Evolutionary conservation across 805 yeast species (phyloP).

Genomic region (Saccharomycopsis sp.): DNA sequence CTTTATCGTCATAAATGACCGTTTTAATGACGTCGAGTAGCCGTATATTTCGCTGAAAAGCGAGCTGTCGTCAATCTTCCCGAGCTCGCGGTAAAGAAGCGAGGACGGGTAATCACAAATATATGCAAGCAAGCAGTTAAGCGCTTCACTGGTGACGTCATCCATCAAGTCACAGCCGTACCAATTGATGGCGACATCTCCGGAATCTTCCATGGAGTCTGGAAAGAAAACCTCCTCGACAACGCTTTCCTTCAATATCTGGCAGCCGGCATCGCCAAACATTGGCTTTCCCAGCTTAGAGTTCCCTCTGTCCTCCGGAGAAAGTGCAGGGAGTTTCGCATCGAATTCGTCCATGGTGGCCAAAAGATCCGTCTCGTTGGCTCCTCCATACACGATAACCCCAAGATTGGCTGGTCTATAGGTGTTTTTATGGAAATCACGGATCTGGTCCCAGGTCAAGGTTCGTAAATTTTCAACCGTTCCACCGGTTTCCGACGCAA

Average conservation of each 20-base stretch:
- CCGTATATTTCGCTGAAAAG: not conserved
- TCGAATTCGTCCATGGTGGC: constrained; percentile 58
- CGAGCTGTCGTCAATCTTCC: constrained; percentile 75
- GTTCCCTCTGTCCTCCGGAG: constrained; percentile 6
- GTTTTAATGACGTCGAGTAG: not conserved
- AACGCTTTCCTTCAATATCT: constrained; percentile 30
- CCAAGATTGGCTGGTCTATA: constrained; percentile 84
- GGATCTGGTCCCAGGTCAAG: constrained; percentile 66
- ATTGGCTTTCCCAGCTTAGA: constrained; percentile 27
- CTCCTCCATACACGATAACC: constrained; percentile 77
- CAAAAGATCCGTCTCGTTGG: constrained; percentile 69
- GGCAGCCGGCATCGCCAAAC: constrained; percentile 36
- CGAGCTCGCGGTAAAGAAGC: constrained; percentile 59
- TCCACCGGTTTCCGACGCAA: constrained; percentile 93
- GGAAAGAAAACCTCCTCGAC: constrained; percentile 67
- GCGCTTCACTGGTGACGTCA: constrained; percentile 52
- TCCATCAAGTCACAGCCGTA: constrained; percentile 66
- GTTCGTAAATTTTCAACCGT: constrained; percentile 67
- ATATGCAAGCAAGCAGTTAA: constrained; percentile 66
- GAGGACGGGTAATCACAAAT: constrained; percentile 75
- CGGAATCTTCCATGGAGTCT: constrained; percentile 79
- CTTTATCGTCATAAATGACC: not conserved
- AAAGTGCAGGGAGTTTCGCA: constrained; percentile 38
- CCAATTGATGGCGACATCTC: constrained; percentile 72
- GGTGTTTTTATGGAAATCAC: constrained; percentile 60